Percentiles rank a stretch among this genome's conserved stretches.
Conservation (phyloP, 2,329 filamentous ascomycete genomes). For the Graphiopsis chlorocephala region DNA sequence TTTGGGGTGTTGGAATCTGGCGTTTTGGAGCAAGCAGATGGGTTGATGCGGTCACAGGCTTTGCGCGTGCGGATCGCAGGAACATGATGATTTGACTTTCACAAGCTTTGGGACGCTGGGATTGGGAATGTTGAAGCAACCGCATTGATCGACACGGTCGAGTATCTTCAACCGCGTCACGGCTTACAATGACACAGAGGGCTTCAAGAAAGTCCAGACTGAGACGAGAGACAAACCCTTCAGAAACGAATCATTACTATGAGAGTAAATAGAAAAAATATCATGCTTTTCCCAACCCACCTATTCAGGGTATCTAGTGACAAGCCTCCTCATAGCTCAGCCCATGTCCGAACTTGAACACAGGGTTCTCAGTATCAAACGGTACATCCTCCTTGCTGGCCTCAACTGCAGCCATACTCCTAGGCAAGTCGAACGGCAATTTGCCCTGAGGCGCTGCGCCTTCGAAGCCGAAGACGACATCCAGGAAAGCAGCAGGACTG, state of each 20-base stretch:
- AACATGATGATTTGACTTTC: neutral
- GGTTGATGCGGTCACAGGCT: neutral
- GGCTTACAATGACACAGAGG: too few relatives aligned
- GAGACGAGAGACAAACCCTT: too few relatives aligned
- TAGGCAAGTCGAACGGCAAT: slow-evolving; percentile 50
- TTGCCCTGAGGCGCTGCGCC: slow-evolving; percentile 40
- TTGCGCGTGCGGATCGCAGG: too few relatives aligned
- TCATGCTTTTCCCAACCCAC: neutral
- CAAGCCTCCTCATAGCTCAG: slow-evolving; percentile 29
- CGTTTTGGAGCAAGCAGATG: neutral
- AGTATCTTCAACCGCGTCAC: too few relatives aligned
- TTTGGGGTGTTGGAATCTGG: too few relatives aligned
- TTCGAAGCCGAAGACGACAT: slow-evolving; percentile 41
- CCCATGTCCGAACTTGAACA: slow-evolving; percentile 37
- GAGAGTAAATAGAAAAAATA: neutral
- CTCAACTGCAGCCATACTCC: slow-evolving; percentile 45
- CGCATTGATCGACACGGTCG: neutral
- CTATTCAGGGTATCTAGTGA: neutral
- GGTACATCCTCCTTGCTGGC: slow-evolving; percentile 37
- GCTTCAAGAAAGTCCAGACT: neutral
- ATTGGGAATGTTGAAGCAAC: neutral
- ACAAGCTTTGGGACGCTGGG: neutral
- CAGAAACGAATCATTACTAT: too few relatives aligned
- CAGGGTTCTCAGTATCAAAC: slow-evolving; percentile 38
- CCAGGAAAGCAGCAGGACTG: slow-evolving; percentile 43